A percentile compares a stretch with the other conserved stretches of the same genome.
Evolutionary conservation across 2,329 filamentous ascomycete genomes (phyloP).

Genomic region (Leptosphaerulina australis): DNA sequence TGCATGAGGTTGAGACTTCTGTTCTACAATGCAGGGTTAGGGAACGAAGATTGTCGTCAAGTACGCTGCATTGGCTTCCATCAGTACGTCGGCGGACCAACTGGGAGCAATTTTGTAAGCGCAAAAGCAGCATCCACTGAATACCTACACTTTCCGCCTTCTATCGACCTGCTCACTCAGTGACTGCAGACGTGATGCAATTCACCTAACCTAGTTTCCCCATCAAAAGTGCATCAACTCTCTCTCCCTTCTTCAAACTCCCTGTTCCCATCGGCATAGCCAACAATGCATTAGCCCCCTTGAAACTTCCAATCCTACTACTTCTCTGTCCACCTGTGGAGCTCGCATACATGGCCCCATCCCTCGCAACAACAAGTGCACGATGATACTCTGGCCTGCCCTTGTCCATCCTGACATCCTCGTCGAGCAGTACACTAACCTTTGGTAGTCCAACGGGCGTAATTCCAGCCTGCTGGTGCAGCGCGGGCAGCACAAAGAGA

Average conservation of each 20-base stretch:
- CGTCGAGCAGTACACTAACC: slow-evolving; percentile 72
- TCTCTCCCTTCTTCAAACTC: slow-evolving; percentile 69
- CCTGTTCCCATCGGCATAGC: slow-evolving; percentile 72
- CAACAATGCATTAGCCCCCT: slow-evolving; percentile 84
- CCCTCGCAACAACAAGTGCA: slow-evolving; percentile 69
- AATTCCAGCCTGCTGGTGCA: slow-evolving; percentile 78
- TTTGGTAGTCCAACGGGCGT: slow-evolving; percentile 70
- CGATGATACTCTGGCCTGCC: slow-evolving; percentile 86
- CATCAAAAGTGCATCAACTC: slow-evolving; percentile 82
- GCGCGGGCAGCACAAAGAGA: slow-evolving; percentile 86
- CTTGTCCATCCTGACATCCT: slow-evolving; percentile 76
- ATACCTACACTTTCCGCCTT: background rate
- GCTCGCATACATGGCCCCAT: slow-evolving; percentile 72
- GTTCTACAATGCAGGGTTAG: background rate
- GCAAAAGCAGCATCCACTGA: background rate
- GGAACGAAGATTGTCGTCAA: too few species aligned
- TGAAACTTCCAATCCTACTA: slow-evolving; percentile 85
- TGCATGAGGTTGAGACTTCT: background rate
- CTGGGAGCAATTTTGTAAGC: background rate
- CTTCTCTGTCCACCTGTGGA: slow-evolving; percentile 93
- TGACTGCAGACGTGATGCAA: background rate
- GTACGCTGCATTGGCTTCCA: too few species aligned
- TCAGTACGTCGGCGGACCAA: too few species aligned
- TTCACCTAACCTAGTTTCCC: slow-evolving; percentile 30
- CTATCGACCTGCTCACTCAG: background rate